Percentiles rank a stretch among this genome's conserved stretches.
Evolutionary conservation across 164 flowering plant species (phyloP).

Genomic region (Vitis vinifera): ASM3070453v1 NC_081818.1:7769501-7770000

Average conservation of each 20-base stretch:
- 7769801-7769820: not conserved
- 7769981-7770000: constrained; percentile 82
- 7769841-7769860: constrained; percentile 3
- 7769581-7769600: constrained; percentile 74
- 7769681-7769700: constrained; percentile 5
- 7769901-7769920: constrained; percentile 59
- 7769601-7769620: constrained; percentile 78
- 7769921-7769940: constrained; percentile 74
- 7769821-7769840: not conserved
- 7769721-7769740: not conserved
- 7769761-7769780: too few relatives aligned
- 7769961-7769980: constrained; percentile 64
- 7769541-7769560: constrained; percentile 75
- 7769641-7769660: constrained; percentile 72
- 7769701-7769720: not conserved
- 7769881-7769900: constrained; percentile 76
- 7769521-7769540: constrained; percentile 65
- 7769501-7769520: not conserved
- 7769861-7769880: constrained; percentile 80
- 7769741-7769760: not conserved
- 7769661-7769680: constrained; percentile 58
- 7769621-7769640: constrained; percentile 72
- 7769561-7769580: constrained; percentile 69
- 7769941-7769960: constrained; percentile 73
- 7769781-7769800: not conserved